A percentile compares a stretch with the other conserved stretches of the same genome.
These are phyloP conservation scores for Fragilaria crotonensis DNA, from an alignment of 108 stramenopile genomes.

Conservation along the genomic window DNA sequence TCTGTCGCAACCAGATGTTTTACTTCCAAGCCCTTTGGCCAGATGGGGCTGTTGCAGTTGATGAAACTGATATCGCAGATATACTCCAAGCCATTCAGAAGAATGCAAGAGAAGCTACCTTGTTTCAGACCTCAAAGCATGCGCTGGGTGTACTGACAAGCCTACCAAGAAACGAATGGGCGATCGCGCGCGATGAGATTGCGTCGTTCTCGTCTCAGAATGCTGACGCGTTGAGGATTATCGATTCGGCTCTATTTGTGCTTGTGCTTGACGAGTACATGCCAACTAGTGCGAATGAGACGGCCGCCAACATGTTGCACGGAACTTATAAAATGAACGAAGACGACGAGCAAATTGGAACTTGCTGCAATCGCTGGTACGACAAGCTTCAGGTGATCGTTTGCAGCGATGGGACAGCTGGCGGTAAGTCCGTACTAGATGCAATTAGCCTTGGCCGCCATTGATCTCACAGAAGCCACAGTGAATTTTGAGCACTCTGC, in stretches of 20 bases:
- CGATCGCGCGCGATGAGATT: slow-evolving; percentile 46
- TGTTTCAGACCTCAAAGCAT: slow-evolving; percentile 21
- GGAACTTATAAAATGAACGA: slow-evolving; percentile 60
- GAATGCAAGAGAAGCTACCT: slow-evolving; percentile 32
- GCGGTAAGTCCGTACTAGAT: slow-evolving; percentile 1
- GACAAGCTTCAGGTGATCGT: slow-evolving; percentile 81
- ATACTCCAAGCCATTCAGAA: slow-evolving; percentile 62
- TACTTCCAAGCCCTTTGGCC: slow-evolving; percentile 77
- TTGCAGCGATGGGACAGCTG: slow-evolving; percentile 37
- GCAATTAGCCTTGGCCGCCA: background rate
- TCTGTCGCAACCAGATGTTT: slow-evolving; percentile 63
- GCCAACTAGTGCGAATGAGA: slow-evolving; percentile 62
- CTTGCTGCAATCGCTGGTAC: slow-evolving; percentile 84
- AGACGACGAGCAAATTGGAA: slow-evolving; percentile 41
- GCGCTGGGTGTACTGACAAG: slow-evolving; percentile 79
- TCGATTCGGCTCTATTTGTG: slow-evolving; percentile 82
- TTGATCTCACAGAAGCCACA: slow-evolving; percentile 15
- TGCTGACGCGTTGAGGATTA: slow-evolving; percentile 42
- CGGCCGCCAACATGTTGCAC: slow-evolving; percentile 81
- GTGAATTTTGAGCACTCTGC: slow-evolving; percentile 88
- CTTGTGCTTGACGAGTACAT: slow-evolving; percentile 70
- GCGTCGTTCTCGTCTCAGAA: slow-evolving; percentile 37
- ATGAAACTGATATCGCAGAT: slow-evolving; percentile 65
- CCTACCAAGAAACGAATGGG: slow-evolving; percentile 68
- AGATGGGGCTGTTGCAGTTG: slow-evolving; percentile 62